phyloP scores from a whole-genome alignment of 2,329 filamentous ascomycete genomes.

The Xylariaceae sp. region DNA sequence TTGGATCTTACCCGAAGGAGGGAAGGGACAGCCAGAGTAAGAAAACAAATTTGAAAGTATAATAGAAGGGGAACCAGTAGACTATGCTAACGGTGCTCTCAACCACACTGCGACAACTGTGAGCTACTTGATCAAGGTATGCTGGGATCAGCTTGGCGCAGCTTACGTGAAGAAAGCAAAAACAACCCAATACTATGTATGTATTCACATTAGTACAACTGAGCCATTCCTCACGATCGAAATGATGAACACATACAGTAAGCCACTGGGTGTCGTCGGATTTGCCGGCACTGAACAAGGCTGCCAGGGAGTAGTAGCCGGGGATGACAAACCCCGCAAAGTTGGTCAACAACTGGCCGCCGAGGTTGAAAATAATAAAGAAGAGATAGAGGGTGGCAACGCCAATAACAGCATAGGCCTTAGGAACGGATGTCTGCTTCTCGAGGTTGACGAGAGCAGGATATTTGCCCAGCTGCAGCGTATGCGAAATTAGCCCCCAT shows the following conservation, averaged over 20 bases:
- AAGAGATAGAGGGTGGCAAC: constrained; percentile 77
- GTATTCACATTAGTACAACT: constrained; percentile 26
- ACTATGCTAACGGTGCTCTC: constrained; percentile 80
- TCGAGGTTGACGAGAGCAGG: constrained; percentile 77
- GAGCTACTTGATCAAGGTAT: constrained; percentile 8
- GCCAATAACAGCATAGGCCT: constrained; percentile 77
- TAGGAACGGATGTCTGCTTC: constrained; percentile 75
- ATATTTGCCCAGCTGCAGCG: constrained; percentile 73
- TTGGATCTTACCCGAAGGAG: constrained; percentile 70
- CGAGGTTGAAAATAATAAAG: constrained; percentile 88
- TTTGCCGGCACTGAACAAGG: constrained; percentile 66
- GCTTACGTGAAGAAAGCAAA: constrained; percentile 71
- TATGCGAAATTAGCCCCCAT: constrained; percentile 20
- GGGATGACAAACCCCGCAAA: constrained; percentile 77
- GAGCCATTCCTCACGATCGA: constrained; percentile 7
- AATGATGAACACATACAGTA: constrained; percentile 49
- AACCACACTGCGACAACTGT: constrained; percentile 48
- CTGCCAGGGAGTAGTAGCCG: constrained; percentile 75
- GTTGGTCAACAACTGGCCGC: constrained; percentile 82
- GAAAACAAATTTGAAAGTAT: constrained; percentile 97
- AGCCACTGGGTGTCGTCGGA: constrained; percentile 77
- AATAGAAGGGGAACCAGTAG: constrained; percentile 99
- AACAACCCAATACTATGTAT: constrained; percentile 73
- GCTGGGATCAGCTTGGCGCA: neutral
- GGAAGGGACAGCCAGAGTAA: constrained; percentile 97